Evolutionary conservation across 805 yeast genomes (phyloP).

Genomic region (Starmerella vaccinii): DNA sequence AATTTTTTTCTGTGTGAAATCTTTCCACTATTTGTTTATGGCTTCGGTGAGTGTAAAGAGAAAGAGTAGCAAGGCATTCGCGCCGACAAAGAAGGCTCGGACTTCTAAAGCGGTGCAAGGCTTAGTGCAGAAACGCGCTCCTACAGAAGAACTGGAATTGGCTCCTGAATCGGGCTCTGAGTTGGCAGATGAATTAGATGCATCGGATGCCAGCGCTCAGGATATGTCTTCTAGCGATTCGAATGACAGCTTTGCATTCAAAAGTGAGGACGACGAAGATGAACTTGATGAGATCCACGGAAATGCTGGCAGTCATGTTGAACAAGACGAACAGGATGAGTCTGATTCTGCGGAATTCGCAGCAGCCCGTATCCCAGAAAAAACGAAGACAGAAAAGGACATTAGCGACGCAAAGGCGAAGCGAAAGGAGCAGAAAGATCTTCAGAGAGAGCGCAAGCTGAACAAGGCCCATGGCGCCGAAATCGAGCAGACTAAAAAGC

Average conservation of each 20-base stretch:
- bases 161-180: conserved; percentile 8
- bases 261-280: conserved; percentile 16
- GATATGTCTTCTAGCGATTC: not conserved
- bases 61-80: not conserved
- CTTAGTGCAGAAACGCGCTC: not conserved
- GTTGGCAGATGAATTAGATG: conserved; percentile 22
- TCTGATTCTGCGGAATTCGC: conserved; percentile 14
- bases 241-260: conserved; percentile 17
- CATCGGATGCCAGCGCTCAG: not conserved
- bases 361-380: conserved; percentile 5
- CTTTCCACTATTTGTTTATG: not conserved
- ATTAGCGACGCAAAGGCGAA: conserved; percentile 46
- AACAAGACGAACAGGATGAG: conserved; percentile 20
- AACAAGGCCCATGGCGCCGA: conserved; percentile 78
- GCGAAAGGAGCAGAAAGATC: conserved; percentile 73
- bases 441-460: conserved; percentile 71
- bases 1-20: conserved; percentile 2
- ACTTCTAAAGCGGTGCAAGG: not conserved
- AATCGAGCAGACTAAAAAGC: conserved; percentile 69
- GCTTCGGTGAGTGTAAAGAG: not conserved
- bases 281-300: conserved; percentile 20
- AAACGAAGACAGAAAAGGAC: conserved; percentile 4
- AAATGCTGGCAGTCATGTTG: conserved; percentile 14
- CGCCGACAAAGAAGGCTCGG: not conserved
- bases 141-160: not conserved